phyloP scores from a whole-genome alignment of 2,329 filamentous ascomycete species.

The Trichoderma oligosporum region DNA sequence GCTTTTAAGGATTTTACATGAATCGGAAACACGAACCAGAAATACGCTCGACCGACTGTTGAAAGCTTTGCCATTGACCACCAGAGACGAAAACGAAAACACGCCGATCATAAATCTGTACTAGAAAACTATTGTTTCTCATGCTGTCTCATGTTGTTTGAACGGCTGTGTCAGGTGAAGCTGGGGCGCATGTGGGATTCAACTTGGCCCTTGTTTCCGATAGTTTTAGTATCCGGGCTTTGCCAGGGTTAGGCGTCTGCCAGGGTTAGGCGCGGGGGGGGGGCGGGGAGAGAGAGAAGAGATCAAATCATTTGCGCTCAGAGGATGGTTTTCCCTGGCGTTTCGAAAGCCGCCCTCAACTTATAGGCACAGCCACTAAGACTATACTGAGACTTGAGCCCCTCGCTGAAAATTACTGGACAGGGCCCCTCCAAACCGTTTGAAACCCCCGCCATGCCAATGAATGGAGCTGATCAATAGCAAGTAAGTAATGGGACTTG shows the following conservation, averaged over 20 bases:
- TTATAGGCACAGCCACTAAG: slow-evolving; percentile 3
- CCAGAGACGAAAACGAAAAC: background rate
- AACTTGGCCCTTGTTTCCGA: slow-evolving; percentile 5
- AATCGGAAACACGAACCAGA: background rate
- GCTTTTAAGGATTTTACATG: background rate
- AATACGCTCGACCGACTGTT: background rate
- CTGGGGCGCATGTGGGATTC: background rate
- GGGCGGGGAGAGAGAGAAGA: background rate
- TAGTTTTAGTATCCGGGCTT: too few species aligned
- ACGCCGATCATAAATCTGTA: background rate
- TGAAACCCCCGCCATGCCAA: background rate
- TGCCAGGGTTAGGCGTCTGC: too few species aligned
- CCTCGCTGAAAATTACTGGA: slow-evolving; percentile 1
- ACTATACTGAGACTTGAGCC: background rate
- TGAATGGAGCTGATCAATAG: too few species aligned
- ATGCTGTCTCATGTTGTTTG: background rate
- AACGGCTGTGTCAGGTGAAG: background rate
- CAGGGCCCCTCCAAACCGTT: background rate
- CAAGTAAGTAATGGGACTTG: too few species aligned
- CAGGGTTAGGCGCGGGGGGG: background rate
- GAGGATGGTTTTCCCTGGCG: background rate
- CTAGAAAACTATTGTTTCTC: too few species aligned
- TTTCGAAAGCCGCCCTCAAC: slow-evolving; percentile 6
- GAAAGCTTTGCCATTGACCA: background rate
- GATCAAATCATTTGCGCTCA: background rate